Percentiles rank a stretch among this genome's conserved stretches.
These are phyloP conservation scores for Seiridium cupressi DNA, from an alignment of 2,329 filamentous ascomycete genomes.

Conservation along the genomic window DNA sequence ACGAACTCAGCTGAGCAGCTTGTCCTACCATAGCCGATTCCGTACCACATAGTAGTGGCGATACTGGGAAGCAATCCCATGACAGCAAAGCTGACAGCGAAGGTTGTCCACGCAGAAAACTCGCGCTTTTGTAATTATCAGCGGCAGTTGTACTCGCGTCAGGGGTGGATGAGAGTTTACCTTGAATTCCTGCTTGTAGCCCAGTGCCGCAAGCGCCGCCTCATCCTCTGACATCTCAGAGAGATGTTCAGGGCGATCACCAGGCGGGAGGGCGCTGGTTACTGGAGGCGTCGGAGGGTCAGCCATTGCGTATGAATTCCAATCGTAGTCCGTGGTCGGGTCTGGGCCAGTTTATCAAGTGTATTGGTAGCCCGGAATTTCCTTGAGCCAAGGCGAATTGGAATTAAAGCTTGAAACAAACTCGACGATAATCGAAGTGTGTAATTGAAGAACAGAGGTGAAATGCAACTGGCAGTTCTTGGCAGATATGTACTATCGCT, in stretches of 20 bases:
- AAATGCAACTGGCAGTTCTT: not conserved
- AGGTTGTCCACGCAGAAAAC: constrained; percentile 72
- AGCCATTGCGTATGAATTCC: constrained; percentile 1
- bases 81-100: constrained; percentile 73
- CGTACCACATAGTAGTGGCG: constrained; percentile 70
- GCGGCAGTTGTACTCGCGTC: not conserved
- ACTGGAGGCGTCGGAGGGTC: constrained; percentile 16
- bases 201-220: constrained; percentile 59
- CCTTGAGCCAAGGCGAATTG: not conserved
- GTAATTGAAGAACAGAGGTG: not conserved
- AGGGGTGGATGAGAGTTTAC: not conserved
- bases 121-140: constrained; percentile 45
- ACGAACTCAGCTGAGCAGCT: not conserved
- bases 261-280: constrained; percentile 23
- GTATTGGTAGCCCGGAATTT: too few species aligned
- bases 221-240: constrained; percentile 46
- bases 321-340: too few species aligned
- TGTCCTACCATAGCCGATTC: constrained; percentile 46
- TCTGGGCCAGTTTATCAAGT: too few species aligned
- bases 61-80: constrained; percentile 70
- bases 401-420: not conserved
- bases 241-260: constrained; percentile 23
- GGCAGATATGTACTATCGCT: not conserved
- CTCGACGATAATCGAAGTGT: too few species aligned
- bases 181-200: constrained; percentile 51